Base-by-base conservation (phyloP, 2,329 filamentous ascomycete species). In the Verticillium klebahnii region DNA sequence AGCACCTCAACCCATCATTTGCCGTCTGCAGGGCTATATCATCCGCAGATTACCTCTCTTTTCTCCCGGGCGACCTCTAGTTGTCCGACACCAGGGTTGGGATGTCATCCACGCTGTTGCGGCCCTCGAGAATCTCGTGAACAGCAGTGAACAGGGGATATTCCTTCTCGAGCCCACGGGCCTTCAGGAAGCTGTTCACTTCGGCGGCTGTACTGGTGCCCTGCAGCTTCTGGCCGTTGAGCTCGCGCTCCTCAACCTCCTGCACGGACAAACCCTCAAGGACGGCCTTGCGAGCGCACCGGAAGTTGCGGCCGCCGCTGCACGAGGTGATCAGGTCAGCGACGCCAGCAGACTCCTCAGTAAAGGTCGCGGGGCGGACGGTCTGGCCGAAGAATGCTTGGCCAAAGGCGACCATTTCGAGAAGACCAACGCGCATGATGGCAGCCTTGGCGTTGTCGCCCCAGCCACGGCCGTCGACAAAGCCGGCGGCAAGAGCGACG, bases 381-480 rank as follows among this genome's bases (percentile, higher is more conserved):
- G 90, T 91, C 70, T 93, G 85, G 19, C 87, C 86, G 74, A 98
- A 99, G 81, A 98, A 99, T 69, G 90, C 87, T 75, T 93, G 92
- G 67, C 94, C 94, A 69, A 99, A 99, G 73, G 91, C 90, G 71
- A 98, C 92, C 89, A 97, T 97, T 78, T 99, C 95, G 69, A 97
- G 84, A 56, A 99, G 86, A 8, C 95, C 95, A 23, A 98, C 90
- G 52, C 95, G 91, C 92, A 99, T 98, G 64, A 99, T 89, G 56
- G 95, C 95, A n/a, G 95, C 93, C 80, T 99, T 98, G 67, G 94
- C 94, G 69, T 98, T 99, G 80, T 98, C 93, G 71, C 95, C 95
- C 94, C 95, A 99, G 67, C 94, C 94, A 64, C 94, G 86, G 39
- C 95, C 95, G 67, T 97, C 92, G 55, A 98, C 93, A 75, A 96